Percentiles rank a stretch among this genome's conserved stretches.
These are phyloP conservation scores for Marasmius sp. DNA, from an alignment of 1,284 basidiomycete genomes.

Conservation along the genomic window DNA sequence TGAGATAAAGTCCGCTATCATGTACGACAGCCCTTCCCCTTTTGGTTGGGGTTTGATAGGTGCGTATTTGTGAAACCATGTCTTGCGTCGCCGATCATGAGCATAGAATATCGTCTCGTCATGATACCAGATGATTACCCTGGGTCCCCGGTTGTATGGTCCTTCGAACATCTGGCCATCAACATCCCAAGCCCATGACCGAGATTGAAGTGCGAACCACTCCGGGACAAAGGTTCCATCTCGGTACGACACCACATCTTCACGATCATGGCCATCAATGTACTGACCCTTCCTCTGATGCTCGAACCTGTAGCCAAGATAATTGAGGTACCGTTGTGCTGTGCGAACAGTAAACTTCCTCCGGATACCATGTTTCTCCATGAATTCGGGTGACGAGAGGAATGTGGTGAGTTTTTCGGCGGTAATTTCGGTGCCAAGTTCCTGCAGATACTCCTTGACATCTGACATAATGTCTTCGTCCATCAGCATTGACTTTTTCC, in stretches of 20 bases:
- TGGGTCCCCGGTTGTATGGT: too few species aligned
- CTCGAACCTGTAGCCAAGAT: slow-evolving; percentile 21
- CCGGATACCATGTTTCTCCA: slow-evolving; percentile 23
- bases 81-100: slow-evolving; percentile 5
- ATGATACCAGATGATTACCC: slow-evolving; percentile 14
- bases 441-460: slow-evolving; percentile 28
- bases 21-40: slow-evolving; percentile 29
- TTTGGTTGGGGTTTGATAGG: slow-evolving; percentile 18
- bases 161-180: too few species aligned
- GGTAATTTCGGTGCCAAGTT: slow-evolving; percentile 26
- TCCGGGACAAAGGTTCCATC: background rate
- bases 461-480: slow-evolving; percentile 27
- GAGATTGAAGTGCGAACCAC: too few species aligned
- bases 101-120: slow-evolving; percentile 16
- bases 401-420: slow-evolving; percentile 25
- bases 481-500: slow-evolving; percentile 26
- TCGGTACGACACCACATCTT: background rate
- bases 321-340: slow-evolving; percentile 23
- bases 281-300: slow-evolving; percentile 6
- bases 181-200: too few species aligned
- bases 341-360: slow-evolving; percentile 21
- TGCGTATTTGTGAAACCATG: slow-evolving; percentile 13
- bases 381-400: slow-evolving; percentile 19
- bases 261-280: slow-evolving; percentile 6
- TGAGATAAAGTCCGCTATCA: slow-evolving; percentile 36